phyloP scores from a whole-genome alignment of 202 grass and related monocot genomes.

The Panicum hallii region DNA sequence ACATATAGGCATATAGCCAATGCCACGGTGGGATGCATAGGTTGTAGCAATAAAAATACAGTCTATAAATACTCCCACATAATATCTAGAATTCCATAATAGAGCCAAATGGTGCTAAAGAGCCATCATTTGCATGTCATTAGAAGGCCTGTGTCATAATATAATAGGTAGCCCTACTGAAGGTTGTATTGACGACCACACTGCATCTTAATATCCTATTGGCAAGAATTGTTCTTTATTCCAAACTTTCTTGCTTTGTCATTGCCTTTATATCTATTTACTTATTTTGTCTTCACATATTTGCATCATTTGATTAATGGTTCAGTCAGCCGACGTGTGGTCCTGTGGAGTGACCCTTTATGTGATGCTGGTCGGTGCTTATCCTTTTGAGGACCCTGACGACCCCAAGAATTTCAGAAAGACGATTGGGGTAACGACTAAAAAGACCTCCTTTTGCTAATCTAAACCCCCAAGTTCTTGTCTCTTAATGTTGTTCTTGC shows the following conservation, averaged over 20 bases:
- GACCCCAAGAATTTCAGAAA: slow-evolving; percentile 97
- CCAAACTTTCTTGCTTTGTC: slow-evolving; percentile 6
- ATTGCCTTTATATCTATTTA: not conserved
- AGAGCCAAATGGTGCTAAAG: not conserved
- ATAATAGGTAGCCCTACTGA: not conserved
- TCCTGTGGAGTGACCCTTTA: slow-evolving; percentile 97
- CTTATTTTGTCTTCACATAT: slow-evolving; percentile 23
- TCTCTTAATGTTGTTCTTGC: slow-evolving; percentile 22
- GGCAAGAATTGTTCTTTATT: not conserved
- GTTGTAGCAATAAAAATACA: not conserved
- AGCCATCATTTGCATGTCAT: not conserved
- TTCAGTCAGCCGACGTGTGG: slow-evolving; percentile 94
- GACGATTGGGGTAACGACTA: slow-evolving; percentile 80
- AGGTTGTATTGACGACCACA: not conserved
- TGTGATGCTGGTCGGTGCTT: slow-evolving; percentile 92
- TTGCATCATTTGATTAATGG: slow-evolving; percentile 35
- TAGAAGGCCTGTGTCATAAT: not conserved
- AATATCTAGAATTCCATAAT: not conserved
- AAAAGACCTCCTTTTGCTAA: not conserved
- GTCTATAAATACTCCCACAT: not conserved
- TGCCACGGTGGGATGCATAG: not conserved
- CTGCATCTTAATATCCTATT: not conserved
- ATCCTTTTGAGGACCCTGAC: slow-evolving; percentile 94
- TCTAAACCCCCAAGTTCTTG: not conserved
- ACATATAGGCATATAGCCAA: too few relatives aligned